Conservation (phyloP, 1,284 basidiomycete genomes). For the Microbotryum silenes-acaulis region DNA sequence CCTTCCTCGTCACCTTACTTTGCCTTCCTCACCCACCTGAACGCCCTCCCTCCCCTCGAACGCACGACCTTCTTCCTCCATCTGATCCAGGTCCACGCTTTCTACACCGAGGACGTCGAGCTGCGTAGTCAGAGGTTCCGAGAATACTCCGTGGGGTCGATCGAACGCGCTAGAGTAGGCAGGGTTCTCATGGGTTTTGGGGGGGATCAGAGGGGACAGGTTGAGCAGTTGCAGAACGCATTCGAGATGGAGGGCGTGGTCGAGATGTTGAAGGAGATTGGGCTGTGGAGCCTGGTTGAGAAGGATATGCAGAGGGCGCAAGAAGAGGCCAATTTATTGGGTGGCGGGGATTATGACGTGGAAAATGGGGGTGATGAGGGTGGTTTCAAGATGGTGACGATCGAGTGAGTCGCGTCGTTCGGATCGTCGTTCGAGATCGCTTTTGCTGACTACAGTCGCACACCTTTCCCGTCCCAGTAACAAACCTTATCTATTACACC, state of each 20-base stretch:
- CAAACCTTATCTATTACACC: conserved; percentile 24
- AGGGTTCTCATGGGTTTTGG: neutral
- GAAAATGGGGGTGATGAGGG: neutral
- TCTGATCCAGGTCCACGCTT: neutral
- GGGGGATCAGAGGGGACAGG: neutral
- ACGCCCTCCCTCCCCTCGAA: neutral
- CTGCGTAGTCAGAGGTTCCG: too few relatives aligned
- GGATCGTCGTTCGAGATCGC: neutral
- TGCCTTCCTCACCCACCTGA: neutral
- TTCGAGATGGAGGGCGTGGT: conserved; percentile 14
- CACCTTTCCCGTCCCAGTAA: conserved; percentile 4
- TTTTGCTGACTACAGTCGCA: neutral
- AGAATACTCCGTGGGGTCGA: too few relatives aligned
- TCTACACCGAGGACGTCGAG: neutral
- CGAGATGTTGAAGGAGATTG: conserved; percentile 8
- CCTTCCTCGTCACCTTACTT: neutral
- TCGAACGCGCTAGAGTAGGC: neutral
- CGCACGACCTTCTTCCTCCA: neutral
- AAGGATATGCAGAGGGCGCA: neutral
- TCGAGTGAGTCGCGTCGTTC: conserved; percentile 11
- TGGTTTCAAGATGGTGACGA: conserved; percentile 18
- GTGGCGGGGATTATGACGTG: neutral
- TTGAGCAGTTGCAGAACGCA: conserved; percentile 1
- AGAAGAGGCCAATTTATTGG: neutral
- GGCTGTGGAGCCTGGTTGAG: conserved; percentile 16